Evolutionary conservation across 2,329 filamentous ascomycete species (phyloP).

Genomic region (Ceratocystis colombiana): DNA sequence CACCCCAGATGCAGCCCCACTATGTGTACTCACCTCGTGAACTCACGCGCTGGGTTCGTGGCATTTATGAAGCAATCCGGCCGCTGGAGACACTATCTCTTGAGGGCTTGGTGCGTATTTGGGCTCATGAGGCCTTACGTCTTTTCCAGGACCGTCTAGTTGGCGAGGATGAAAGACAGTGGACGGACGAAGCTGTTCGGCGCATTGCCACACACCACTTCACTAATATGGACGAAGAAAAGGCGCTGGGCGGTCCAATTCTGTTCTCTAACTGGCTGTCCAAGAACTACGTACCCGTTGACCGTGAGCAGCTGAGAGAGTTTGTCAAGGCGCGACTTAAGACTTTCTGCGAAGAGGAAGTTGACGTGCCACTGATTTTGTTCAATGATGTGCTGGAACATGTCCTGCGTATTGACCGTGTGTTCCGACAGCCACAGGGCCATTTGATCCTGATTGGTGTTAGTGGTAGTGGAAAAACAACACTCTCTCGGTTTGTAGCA

Average conservation of each 20-base stretch:
- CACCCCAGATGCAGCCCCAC: constrained; percentile 91
- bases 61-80: constrained; percentile 91
- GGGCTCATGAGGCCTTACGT: constrained; percentile 92
- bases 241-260: constrained; percentile 84
- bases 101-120: constrained; percentile 90
- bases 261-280: constrained; percentile 99
- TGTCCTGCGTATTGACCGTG: constrained; percentile 92
- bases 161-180: constrained; percentile 82
- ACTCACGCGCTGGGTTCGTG: constrained; percentile 92
- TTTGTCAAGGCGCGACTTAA: constrained; percentile 95
- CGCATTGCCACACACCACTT: constrained; percentile 85
- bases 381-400: constrained; percentile 99
- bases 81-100: constrained; percentile 79
- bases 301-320: constrained; percentile 86
- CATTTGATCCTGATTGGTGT: constrained; percentile 98
- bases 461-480: constrained; percentile 97
- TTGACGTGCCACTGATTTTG: constrained; percentile 95
- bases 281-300: constrained; percentile 95
- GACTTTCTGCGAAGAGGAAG: constrained; percentile 98
- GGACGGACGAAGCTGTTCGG: constrained; percentile 82
- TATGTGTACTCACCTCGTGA: constrained; percentile 99
- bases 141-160: constrained; percentile 97
- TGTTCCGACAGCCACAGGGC: constrained; percentile 95
- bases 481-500: constrained; percentile 90
- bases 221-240: constrained; percentile 84